Evolutionary conservation across 352 stramenopile species (phyloP).

Genomic region (Phytophthora hybrid): DNA sequence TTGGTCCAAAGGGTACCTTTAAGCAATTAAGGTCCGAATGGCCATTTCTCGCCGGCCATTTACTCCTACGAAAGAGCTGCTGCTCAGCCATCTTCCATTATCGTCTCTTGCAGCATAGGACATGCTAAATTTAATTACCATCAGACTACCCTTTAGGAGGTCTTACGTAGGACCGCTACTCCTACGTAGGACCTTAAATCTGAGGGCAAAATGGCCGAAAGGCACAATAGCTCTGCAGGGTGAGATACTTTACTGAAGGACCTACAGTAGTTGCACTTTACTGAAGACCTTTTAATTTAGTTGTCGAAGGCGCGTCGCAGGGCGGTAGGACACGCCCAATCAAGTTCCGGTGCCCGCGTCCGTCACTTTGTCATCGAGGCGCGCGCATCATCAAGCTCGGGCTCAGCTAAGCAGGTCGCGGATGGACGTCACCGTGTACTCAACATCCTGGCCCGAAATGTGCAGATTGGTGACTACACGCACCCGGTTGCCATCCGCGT

Average conservation of each 20-base stretch:
- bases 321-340: constrained; percentile 16
- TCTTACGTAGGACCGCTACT: too few relatives aligned
- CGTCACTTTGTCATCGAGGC: constrained; percentile 29
- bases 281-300: neutral
- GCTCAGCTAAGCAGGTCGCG: constrained; percentile 60
- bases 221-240: neutral
- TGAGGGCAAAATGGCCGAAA: too few relatives aligned
- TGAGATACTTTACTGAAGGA: constrained; percentile 22
- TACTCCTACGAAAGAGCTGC: too few relatives aligned
- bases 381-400: constrained; percentile 11
- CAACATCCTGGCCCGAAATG: constrained; percentile 68
- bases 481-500: constrained; percentile 68
- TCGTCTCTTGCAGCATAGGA: too few relatives aligned
- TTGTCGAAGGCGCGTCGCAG: constrained; percentile 21
- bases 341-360: constrained; percentile 6
- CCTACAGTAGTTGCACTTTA: constrained; percentile 9
- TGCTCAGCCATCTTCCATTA: too few relatives aligned
- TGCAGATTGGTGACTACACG: constrained; percentile 83
- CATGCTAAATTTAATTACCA: too few relatives aligned
- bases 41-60: too few relatives aligned
- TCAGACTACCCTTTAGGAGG: too few relatives aligned
- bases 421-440: constrained; percentile 66
- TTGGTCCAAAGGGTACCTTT: too few relatives aligned
- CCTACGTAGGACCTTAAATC: too few relatives aligned
- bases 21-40: too few relatives aligned